Conservation (phyloP, 1,139 yeast species). For the Barnettozyma hawaiiensis region DNA sequence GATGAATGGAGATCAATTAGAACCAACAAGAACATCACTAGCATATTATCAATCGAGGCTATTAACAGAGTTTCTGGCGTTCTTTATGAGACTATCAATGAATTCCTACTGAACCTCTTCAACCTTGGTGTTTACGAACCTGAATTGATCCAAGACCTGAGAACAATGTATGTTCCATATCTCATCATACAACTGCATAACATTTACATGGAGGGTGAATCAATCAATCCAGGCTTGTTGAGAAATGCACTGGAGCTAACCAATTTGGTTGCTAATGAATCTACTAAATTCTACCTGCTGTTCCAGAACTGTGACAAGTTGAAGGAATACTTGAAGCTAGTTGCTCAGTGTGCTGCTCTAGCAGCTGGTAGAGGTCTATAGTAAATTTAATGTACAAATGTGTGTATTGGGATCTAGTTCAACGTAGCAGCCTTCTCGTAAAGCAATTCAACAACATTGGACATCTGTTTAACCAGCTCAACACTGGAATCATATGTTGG, state of each 20-base stretch:
- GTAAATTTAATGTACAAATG: neutral
- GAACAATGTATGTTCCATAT: slow-evolving; percentile 70
- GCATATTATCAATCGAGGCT: slow-evolving; percentile 15
- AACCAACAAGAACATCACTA: slow-evolving; percentile 8
- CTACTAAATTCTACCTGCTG: slow-evolving; percentile 43
- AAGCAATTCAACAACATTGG: slow-evolving; percentile 81
- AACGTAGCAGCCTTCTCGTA: slow-evolving; percentile 89
- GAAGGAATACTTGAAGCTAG: slow-evolving; percentile 51
- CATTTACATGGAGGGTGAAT: slow-evolving; percentile 42
- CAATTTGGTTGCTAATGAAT: slow-evolving; percentile 47
- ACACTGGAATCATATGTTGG: slow-evolving; percentile 86
- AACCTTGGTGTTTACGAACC: slow-evolving; percentile 20
- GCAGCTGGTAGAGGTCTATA: slow-evolving; percentile 23
- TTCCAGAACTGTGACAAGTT: slow-evolving; percentile 59
- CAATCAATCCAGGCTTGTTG: slow-evolving; percentile 34
- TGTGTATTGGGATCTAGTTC: slow-evolving; percentile 33
- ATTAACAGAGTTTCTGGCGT: slow-evolving; percentile 13
- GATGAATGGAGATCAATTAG: slow-evolving; percentile 29
- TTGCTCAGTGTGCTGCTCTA: slow-evolving; percentile 38
- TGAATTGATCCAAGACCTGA: slow-evolving; percentile 32
- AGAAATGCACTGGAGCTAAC: slow-evolving; percentile 55
- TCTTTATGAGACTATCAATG: slow-evolving; percentile 21
- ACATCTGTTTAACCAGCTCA: slow-evolving; percentile 81
- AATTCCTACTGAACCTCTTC: slow-evolving; percentile 28
- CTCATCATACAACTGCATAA: slow-evolving; percentile 58